Percentiles rank a stretch among this genome's conserved stretches.
These are phyloP conservation scores for Urtica urens DNA, from an alignment of 306 rosid species.

Conservation along the genomic window DNA sequence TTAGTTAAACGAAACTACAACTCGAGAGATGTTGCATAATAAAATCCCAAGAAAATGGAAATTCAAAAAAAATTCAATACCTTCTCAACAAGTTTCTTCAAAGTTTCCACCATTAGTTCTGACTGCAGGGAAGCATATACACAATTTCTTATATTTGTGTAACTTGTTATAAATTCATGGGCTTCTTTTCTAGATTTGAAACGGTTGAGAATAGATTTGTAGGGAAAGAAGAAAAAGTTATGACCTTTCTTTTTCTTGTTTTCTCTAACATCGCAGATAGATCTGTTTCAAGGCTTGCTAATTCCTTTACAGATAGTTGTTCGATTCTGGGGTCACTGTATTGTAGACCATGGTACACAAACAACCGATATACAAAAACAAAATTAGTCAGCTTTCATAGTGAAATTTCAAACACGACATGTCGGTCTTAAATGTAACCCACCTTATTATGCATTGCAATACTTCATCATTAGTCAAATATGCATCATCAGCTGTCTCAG, in stretches of 20 bases:
- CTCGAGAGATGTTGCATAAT: no score
- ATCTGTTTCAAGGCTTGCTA: conserved; percentile 1
- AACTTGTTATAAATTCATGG: no score
- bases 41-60: no score
- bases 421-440: no score
- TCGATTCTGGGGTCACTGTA: neutral
- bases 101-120: neutral
- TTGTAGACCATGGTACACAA: neutral
- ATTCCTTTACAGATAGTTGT: neutral
- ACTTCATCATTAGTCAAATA: no score
- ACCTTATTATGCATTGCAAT: no score
- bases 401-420: no score
- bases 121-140: neutral
- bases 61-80: neutral
- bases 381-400: no score
- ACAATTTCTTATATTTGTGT: no score
- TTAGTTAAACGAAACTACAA: no score
- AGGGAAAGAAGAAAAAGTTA: neutral
- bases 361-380: neutral
- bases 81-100: neutral
- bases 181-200: no score
- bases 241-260: conserved; percentile 1
- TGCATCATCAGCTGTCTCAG: no score
- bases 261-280: neutral
- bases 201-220: neutral